Base-by-base conservation (phyloP, 2,329 filamentous ascomycete genomes). In the Beauveria scarabaeidicola region DNA sequence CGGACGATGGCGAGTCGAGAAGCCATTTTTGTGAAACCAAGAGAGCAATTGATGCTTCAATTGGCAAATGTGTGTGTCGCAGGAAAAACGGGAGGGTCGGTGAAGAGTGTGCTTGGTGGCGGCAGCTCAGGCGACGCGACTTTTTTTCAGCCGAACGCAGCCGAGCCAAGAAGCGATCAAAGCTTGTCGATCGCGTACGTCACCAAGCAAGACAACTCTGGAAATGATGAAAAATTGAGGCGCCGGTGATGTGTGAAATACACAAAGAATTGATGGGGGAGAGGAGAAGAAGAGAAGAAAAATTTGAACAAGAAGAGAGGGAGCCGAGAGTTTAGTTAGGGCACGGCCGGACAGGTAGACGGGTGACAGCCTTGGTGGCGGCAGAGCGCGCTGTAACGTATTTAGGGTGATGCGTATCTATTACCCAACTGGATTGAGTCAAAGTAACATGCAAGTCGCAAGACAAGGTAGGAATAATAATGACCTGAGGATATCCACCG, bases 1-100 rank as follows among this genome's bases (percentile, higher is more conserved):
- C 67, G 66, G 25, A 63, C 44, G 44, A 69, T 56, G 59, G 63
- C 62, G 61, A 68, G 62, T 63, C 67, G 63, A 48, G 66, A 69
- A 50, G 68, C 67, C 68, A 70, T 70, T 60, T 19, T 58, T 36
- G 29, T 32, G 56, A 51, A 58, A 36, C 43, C 55, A 56, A 50
- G 41, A 54, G 43, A 54, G 56, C 51, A 56, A 59, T 17, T 47
- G 41, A 25, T 11, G 50, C 50, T 61, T 54, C 60, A 61, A 55
- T 61, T 61, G 61, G 21, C 38, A 47, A 44, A 25, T 58, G 44
- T 52, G 32, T 21, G 21, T 43, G 38, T 52, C 38, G 47, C 6
- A 52, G 46, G 48, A 25, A 40, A 40, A 21, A 48, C 48, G 21
- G 29, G 43, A 57, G 43, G 62, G 46, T 60, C 56, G 52, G 51